Evolutionary conservation across 2,329 filamentous ascomycete species (phyloP).

Genomic region (Cytospora chrysosperma): DNA sequence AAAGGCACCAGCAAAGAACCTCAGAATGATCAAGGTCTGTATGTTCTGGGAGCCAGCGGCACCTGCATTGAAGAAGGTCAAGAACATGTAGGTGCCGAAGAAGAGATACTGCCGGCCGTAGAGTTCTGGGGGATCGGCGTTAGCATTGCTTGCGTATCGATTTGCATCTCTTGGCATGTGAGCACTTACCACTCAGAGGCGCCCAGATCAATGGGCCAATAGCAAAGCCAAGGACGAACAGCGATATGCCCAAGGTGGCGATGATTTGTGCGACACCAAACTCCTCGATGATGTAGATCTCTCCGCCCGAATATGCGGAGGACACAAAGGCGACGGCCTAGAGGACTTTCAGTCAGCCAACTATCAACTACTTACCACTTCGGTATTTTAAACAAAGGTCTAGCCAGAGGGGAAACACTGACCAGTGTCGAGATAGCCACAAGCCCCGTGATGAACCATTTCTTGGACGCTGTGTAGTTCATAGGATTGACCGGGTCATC

Average conservation of each 20-base stretch:
- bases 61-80: conserved; percentile 62
- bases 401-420: background rate
- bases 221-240: conserved; percentile 63
- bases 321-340: conserved; percentile 60
- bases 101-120: conserved; percentile 62
- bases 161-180: background rate
- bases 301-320: conserved; percentile 59
- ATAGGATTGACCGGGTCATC: conserved; percentile 56
- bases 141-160: conserved; percentile 29
- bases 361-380: background rate
- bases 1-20: conserved; percentile 67
- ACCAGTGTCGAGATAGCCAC: conserved; percentile 18
- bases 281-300: conserved; percentile 48
- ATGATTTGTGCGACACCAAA: conserved; percentile 49
- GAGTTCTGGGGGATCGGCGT: conserved; percentile 45
- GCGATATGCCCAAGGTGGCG: conserved; percentile 57
- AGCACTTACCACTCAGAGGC: conserved; percentile 42
- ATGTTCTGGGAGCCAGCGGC: conserved; percentile 58
- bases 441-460: conserved; percentile 22
- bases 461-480: conserved; percentile 34
- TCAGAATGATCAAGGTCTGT: conserved; percentile 60
- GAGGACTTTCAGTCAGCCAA: background rate
- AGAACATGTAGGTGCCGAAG: conserved; percentile 54
- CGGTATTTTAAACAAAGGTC: too few species aligned
- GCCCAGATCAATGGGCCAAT: conserved; percentile 66